Base-by-base conservation (phyloP, 805 yeast species). In the Zygotorulaspora florentina region DNA sequence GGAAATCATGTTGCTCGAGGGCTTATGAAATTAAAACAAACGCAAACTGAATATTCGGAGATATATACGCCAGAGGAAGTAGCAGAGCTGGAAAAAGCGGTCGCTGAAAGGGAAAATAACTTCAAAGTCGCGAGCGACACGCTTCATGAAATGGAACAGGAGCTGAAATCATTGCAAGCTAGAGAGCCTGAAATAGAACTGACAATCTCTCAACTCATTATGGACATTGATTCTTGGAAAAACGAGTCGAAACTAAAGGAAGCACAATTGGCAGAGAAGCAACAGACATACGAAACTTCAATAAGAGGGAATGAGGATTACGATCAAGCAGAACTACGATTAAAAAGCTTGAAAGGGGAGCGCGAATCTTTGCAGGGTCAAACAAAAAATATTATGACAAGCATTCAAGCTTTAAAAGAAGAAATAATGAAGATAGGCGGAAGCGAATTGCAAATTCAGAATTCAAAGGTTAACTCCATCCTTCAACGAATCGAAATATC, bases 351-450 rank as follows among this genome's bases (percentile, higher is more conserved):
- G 11, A 67, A 70, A n/a, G 41, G 50, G 2, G 80, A 80, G 43
- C 68, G 75, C 20, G 62, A 58, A 8, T 57, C 58, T 3, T 61
- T 89, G 7, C 74, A 79, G 56, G 67, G 68, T 2, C 79, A 78
- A 53, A 79, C 89, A 53, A 65, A 69, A 23, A 27, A 64, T 78
- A 35, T 87, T 80, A 59, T 58, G 10, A 48, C 64, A 6, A 71
- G 76, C 46, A 85, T 93, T 34, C 71, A 73, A 10, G 71, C 55
- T 0, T 67, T 90, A 2, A 90, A 88, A 54, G 86, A 83, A 46
- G 76, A 81, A 58, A 87, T 93, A 33, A 80, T 90, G 86, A 83
- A 85, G 40, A 83, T 87, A 43, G 99, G 99, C 43, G 99, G 99
- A 49, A 83, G 86, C 8, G 81, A 81, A 50, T 71, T 93, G 52